phyloP scores from a whole-genome alignment of 2,329 filamentous ascomycete genomes.

The Neonectria sp. region DNA sequence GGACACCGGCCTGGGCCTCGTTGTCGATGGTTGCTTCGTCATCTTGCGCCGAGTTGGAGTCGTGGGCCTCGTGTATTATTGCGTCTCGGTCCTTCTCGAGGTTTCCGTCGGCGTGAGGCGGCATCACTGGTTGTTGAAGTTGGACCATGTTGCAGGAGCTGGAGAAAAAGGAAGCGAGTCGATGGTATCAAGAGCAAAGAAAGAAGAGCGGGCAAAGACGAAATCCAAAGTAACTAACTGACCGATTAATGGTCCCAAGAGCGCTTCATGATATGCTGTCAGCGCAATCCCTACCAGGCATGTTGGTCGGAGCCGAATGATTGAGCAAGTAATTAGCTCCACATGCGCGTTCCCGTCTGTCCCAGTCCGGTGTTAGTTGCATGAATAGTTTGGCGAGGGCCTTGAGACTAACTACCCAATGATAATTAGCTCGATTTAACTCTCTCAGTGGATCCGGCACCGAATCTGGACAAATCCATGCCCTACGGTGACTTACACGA shows the following conservation, averaged over 20 bases:
- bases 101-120: not conserved
- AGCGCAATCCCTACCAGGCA: not conserved
- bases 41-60: not conserved
- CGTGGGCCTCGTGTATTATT: not conserved
- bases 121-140: not conserved
- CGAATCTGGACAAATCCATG: not conserved
- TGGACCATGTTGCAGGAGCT: constrained; percentile 2
- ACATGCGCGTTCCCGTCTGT: not conserved
- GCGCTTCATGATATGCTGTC: not conserved
- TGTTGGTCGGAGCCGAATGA: not conserved
- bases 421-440: constrained; percentile 33
- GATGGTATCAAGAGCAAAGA: not conserved
- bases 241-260: not conserved
- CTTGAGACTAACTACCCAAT: constrained; percentile 21
- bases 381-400: not conserved
- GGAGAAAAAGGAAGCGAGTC: not conserved
- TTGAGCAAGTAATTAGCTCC: constrained; percentile 13
- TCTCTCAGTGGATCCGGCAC: constrained; percentile 17
- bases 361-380: not conserved
- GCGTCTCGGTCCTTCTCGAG: constrained; percentile 1
- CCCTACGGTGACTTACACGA: not conserved
- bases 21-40: not conserved
- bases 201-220: not conserved
- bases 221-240: not conserved
- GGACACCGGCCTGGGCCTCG: not conserved